Evolutionary conservation across 768 basidiomycete genomes (phyloP).

Genomic region (Tylopilus rubrobrunneus): DNA sequence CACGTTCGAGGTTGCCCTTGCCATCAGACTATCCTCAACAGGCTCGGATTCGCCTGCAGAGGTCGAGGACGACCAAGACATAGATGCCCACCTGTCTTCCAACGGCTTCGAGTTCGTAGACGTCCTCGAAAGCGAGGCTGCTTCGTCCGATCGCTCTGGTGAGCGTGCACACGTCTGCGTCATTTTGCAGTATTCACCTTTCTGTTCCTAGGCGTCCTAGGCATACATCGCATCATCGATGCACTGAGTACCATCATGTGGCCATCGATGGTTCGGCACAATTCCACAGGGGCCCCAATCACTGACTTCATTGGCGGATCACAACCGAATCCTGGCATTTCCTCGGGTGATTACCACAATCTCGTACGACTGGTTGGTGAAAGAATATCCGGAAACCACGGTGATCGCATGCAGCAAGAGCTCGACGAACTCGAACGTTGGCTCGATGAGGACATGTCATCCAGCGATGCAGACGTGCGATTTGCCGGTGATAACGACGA

Average conservation of each 20-base stretch:
- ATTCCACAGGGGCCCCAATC: neutral
- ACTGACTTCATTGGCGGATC: neutral
- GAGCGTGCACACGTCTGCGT: neutral
- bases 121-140: slow-evolving; percentile 11
- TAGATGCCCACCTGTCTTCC: slow-evolving; percentile 64
- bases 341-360: slow-evolving; percentile 20
- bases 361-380: slow-evolving; percentile 20
- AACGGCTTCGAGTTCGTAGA: slow-evolving; percentile 80
- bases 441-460: slow-evolving; percentile 45
- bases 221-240: slow-evolving; percentile 67
- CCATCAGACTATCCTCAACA: slow-evolving; percentile 47
- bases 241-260: slow-evolving; percentile 87
- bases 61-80: slow-evolving; percentile 47
- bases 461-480: slow-evolving; percentile 14
- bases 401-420: slow-evolving; percentile 42
- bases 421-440: slow-evolving; percentile 59
- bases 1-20: slow-evolving; percentile 72
- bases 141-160: slow-evolving; percentile 17
- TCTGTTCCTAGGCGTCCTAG: slow-evolving; percentile 39
- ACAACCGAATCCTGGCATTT: neutral
- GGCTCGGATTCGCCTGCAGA: slow-evolving; percentile 19
- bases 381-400: slow-evolving; percentile 23
- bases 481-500: slow-evolving; percentile 17
- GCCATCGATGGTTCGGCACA: slow-evolving; percentile 60
- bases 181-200: neutral